Evolutionary conservation across 345 rosid genomes (phyloP).

Genomic region (Gossypium turneri): DNA sequence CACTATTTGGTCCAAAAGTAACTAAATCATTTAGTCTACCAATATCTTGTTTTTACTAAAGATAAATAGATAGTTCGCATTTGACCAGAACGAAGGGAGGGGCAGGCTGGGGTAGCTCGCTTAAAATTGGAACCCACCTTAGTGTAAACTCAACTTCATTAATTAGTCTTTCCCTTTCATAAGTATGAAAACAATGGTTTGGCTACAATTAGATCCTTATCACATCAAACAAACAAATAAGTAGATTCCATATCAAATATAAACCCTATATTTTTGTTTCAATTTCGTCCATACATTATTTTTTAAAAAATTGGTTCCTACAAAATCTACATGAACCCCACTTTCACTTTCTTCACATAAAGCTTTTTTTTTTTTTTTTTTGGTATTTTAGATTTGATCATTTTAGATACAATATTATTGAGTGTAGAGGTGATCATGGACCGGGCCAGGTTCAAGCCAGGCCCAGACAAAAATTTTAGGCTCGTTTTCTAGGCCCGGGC

Average conservation of each 20-base stretch:
- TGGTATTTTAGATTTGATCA: not conserved
- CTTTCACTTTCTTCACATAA: not conserved
- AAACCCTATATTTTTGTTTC: not conserved
- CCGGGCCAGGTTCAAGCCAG: no score
- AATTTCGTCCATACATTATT: not conserved
- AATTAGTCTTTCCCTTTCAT: not conserved
- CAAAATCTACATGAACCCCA: slow-evolving; percentile 4
- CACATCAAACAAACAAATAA: not conserved
- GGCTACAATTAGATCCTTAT: not conserved
- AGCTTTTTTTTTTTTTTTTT: no score
- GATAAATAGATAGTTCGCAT: no score
- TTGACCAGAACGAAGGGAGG: no score
- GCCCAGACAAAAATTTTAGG: no score
- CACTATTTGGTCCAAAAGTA: no score
- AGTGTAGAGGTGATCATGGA: no score
- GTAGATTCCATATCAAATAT: not conserved
- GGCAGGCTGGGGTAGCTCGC: no score
- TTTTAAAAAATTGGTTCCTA: not conserved
- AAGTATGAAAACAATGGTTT: not conserved
- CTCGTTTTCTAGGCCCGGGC: no score
- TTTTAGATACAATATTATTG: not conserved
- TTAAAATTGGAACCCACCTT: not conserved
- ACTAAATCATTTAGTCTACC: no score
- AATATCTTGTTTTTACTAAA: no score
- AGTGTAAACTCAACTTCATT: not conserved